Conservation (phyloP, 768 basidiomycete species). For the Phlegmacium glaucopus region DNA sequence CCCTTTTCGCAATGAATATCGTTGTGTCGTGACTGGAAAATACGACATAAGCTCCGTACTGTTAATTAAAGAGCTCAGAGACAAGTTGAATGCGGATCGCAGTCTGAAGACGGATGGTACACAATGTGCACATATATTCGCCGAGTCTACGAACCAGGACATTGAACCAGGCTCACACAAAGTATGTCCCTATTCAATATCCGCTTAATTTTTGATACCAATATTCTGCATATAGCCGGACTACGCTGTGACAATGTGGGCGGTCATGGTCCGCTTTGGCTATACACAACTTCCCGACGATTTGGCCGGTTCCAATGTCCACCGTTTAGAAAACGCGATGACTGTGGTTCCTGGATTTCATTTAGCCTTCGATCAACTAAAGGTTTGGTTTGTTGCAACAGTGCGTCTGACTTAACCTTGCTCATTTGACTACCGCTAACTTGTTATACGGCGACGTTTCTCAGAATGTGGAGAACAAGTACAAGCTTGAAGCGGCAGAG, state of each 20-base stretch:
- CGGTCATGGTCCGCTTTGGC: constrained; percentile 24
- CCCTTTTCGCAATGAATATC: constrained; percentile 30
- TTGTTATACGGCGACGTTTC: background rate
- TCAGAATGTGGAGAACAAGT: constrained; percentile 16
- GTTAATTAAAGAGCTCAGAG: constrained; percentile 9
- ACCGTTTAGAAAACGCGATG: constrained; percentile 29
- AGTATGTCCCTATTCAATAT: constrained; percentile 15
- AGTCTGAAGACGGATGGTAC: constrained; percentile 2
- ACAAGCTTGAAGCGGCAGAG: constrained; percentile 12
- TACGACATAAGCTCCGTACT: constrained; percentile 17
- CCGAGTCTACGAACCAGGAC: constrained; percentile 17
- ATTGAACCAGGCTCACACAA: constrained; percentile 15
- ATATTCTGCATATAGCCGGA: constrained; percentile 12
- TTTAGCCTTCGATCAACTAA: constrained; percentile 22
- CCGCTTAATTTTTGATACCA: constrained; percentile 2
- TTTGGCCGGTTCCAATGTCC: constrained; percentile 25
- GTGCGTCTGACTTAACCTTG: constrained; percentile 12
- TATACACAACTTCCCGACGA: constrained; percentile 16
- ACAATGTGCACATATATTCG: constrained; percentile 27
- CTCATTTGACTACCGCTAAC: background rate
- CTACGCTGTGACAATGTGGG: constrained; percentile 21
- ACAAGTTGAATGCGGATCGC: constrained; percentile 1
- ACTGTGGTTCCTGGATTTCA: constrained; percentile 21
- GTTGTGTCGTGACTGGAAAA: constrained; percentile 28
- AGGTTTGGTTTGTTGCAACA: constrained; percentile 29